Conservation (phyloP, 441 rosid species). For the Populus tomentosa region DNA sequence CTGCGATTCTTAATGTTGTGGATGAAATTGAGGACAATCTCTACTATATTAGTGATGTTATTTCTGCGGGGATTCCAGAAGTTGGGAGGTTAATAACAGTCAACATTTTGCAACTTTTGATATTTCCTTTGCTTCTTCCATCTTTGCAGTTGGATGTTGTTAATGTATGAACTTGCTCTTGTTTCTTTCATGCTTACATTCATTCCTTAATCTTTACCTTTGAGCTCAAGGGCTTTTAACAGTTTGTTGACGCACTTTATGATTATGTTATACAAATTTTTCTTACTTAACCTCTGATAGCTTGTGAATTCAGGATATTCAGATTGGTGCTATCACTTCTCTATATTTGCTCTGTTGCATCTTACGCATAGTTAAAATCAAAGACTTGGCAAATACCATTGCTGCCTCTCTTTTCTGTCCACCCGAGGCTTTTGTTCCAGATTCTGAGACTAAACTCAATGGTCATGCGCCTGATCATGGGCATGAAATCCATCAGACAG, state of each 20-base stretch:
- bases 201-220: conserved; percentile 12
- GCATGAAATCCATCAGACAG: conserved; percentile 39
- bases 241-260: conserved; percentile 4
- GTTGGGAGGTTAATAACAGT: conserved; percentile 88
- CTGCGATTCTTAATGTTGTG: conserved; percentile 58
- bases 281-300: conserved; percentile 22
- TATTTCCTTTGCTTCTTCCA: conserved; percentile 90
- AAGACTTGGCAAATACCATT: conserved; percentile 88
- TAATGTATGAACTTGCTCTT: conserved; percentile 39
- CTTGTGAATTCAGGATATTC: conserved; percentile 53
- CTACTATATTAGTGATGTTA: conserved; percentile 90
- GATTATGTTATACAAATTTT: conserved; percentile 2
- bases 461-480: conserved; percentile 44
- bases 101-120: conserved; percentile 70
- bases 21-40: conserved; percentile 98
- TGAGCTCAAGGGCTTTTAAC: neutral
- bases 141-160: conserved; percentile 53
- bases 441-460: conserved; percentile 54
- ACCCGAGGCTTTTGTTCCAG: conserved; percentile 46
- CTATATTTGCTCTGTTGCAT: conserved; percentile 94
- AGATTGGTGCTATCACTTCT: conserved; percentile 71
- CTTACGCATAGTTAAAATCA: conserved; percentile 90
- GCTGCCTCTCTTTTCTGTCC: conserved; percentile 90
- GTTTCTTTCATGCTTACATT: conserved; percentile 18
- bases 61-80: conserved; percentile 98